A percentile compares a stretch with the other conserved stretches of the same genome.
Conservation (phyloP, 2,329 filamentous ascomycete species). For the Fusarium sp. region DNA sequence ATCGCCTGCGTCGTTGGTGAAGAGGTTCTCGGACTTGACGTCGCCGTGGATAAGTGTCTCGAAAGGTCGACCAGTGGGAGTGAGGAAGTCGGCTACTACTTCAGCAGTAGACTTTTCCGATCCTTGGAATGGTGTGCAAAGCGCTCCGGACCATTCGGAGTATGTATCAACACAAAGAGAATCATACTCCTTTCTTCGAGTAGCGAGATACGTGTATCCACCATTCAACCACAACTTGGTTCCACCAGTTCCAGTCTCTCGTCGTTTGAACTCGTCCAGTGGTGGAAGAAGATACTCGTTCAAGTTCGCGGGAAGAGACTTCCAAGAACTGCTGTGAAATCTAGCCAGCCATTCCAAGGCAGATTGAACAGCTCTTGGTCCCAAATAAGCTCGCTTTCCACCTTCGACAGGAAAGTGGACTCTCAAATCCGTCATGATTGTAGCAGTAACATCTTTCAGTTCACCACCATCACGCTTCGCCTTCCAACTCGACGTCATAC, state of each 20-base stretch:
- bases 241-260: conserved; percentile 26
- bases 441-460: conserved; percentile 60
- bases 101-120: conserved; percentile 58
- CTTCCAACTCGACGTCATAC: conserved; percentile 57
- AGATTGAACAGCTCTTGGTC: conserved; percentile 59
- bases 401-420: conserved; percentile 65
- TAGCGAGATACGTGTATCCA: conserved; percentile 76
- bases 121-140: conserved; percentile 52
- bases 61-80: conserved; percentile 56
- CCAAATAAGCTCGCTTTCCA: conserved; percentile 62
- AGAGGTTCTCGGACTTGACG: conserved; percentile 76
- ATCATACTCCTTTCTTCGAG: conserved; percentile 66
- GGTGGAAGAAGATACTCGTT: conserved; percentile 63
- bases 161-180: conserved; percentile 57
- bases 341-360: conserved; percentile 71
- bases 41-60: conserved; percentile 75
- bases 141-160: conserved; percentile 66
- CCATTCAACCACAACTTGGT: conserved; percentile 70
- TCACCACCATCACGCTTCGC: conserved; percentile 42
- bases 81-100: conserved; percentile 62
- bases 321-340: conserved; percentile 69
- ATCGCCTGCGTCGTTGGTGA: conserved; percentile 62
- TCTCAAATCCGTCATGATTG: conserved; percentile 67
- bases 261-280: conserved; percentile 60
- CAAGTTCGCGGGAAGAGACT: conserved; percentile 44